phyloP scores from a whole-genome alignment of 1,284 basidiomycete genomes.

The Papiliotrema flavescens region DNA sequence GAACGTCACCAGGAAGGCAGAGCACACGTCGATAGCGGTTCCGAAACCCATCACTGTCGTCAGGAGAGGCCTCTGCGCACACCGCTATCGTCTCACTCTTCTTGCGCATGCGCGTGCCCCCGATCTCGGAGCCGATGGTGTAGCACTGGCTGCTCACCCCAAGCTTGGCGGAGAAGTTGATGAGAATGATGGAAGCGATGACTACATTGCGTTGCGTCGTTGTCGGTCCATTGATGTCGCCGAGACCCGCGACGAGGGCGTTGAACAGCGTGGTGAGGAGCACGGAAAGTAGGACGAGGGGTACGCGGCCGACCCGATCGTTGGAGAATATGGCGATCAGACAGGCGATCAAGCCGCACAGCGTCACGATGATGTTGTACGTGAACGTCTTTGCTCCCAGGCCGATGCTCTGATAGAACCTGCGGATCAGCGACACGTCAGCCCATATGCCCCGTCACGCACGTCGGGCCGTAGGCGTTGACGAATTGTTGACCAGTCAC shows the following conservation, averaged over 20 bases:
- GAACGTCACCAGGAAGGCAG: constrained; percentile 12
- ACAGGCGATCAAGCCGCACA: constrained; percentile 4
- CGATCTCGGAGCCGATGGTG: constrained; percentile 5
- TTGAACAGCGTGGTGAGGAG: not conserved
- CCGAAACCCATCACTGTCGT: not conserved
- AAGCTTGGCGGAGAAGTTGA: not conserved
- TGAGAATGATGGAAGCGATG: not conserved
- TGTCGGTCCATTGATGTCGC: not conserved
- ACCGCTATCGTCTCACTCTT: not conserved
- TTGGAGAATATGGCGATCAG: constrained; percentile 6
- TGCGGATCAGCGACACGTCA: not conserved
- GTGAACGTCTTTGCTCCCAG: not conserved
- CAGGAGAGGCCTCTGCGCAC: too few species aligned
- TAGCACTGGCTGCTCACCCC: not conserved
- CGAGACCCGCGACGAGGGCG: not conserved
- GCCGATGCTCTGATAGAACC: not conserved
- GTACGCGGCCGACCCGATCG: constrained; percentile 6
- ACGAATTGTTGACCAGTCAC: constrained; percentile 10
- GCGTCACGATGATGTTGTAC: constrained; percentile 1
- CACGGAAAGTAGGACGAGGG: not conserved
- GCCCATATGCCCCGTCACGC: too few species aligned
- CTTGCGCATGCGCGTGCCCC: constrained; percentile 4
- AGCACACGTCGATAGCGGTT: not conserved
- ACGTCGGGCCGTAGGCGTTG: not conserved
- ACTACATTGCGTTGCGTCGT: not conserved